Evolutionary conservation across 495 filamentous ascomycete genomes (phyloP).

Genomic region (Penicillium canescens): DNA sequence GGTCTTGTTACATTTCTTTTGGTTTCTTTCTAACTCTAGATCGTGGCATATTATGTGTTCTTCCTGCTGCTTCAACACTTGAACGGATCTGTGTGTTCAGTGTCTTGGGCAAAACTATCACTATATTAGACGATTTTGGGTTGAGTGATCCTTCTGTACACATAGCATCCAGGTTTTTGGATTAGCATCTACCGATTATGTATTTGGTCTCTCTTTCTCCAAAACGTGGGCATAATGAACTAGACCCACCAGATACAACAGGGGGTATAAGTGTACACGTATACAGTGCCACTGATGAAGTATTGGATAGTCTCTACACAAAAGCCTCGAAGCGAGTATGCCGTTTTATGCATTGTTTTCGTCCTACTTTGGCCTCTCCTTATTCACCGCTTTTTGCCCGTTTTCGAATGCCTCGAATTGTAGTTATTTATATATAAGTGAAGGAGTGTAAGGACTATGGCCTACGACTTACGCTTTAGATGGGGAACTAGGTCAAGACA

Average conservation of each 20-base stretch:
- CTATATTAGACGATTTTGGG: conserved; percentile 5
- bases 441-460: too few species aligned
- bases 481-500: background rate
- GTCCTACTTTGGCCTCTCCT: too few species aligned
- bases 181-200: background rate
- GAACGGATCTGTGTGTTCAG: conserved; percentile 4
- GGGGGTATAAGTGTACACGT: too few species aligned
- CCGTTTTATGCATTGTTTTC: too few species aligned
- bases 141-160: conserved; percentile 13
- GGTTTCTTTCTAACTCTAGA: conserved; percentile 10
- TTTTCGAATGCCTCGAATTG: too few species aligned
- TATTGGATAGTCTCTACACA: too few species aligned
- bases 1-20: conserved; percentile 3
- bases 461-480: background rate
- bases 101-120: conserved; percentile 7
- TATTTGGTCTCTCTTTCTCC: background rate
- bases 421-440: too few species aligned
- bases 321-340: too few species aligned
- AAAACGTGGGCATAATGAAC: too few species aligned
- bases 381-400: too few species aligned
- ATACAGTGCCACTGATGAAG: too few species aligned
- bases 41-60: conserved; percentile 17
- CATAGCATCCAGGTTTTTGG: conserved; percentile 3
- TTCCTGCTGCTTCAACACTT: conserved; percentile 10
- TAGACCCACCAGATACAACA: too few species aligned